Evolutionary conservation across 2,329 filamentous ascomycete species (phyloP).

Genomic region (Zasmidium cellare): DNA sequence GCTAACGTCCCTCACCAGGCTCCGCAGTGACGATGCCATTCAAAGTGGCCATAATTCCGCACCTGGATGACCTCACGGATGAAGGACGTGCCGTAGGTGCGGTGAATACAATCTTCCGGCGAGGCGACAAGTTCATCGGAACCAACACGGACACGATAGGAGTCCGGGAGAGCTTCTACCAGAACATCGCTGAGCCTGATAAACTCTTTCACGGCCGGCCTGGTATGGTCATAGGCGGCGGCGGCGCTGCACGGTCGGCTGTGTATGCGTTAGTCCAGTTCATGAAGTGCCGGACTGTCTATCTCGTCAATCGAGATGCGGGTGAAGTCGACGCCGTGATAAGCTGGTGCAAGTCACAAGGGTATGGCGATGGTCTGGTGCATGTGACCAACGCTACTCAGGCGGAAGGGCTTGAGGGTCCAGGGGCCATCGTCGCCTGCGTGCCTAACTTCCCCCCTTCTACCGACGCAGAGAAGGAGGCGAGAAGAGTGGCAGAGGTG

Average conservation of each 20-base stretch:
- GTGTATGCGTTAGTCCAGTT: conserved; percentile 73
- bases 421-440: conserved; percentile 70
- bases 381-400: conserved; percentile 64
- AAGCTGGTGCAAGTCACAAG: conserved; percentile 59
- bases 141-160: conserved; percentile 82
- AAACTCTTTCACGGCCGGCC: conserved; percentile 58
- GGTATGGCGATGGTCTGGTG: conserved; percentile 61
- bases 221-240: conserved; percentile 73
- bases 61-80: conserved; percentile 71
- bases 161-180: conserved; percentile 68
- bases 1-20: conserved; percentile 42
- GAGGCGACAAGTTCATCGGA: conserved; percentile 58
- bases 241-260: conserved; percentile 75
- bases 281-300: conserved; percentile 68
- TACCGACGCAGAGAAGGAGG: conserved; percentile 61
- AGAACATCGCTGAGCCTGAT: conserved; percentile 46
- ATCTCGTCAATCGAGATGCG: conserved; percentile 73
- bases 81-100: conserved; percentile 74
- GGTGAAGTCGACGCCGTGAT: conserved; percentile 68
- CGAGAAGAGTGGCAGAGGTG: conserved; percentile 57
- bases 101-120: conserved; percentile 75
- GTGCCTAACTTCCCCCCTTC: conserved; percentile 75
- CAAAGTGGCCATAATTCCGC: conserved; percentile 73
- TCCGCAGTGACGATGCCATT: conserved; percentile 81
- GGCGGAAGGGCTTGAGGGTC: conserved; percentile 57